Percentiles rank a stretch among this genome's conserved stretches.
phyloP scores from a whole-genome alignment of 75 land plant species.

The Sequoia sempervirens region DNA sequence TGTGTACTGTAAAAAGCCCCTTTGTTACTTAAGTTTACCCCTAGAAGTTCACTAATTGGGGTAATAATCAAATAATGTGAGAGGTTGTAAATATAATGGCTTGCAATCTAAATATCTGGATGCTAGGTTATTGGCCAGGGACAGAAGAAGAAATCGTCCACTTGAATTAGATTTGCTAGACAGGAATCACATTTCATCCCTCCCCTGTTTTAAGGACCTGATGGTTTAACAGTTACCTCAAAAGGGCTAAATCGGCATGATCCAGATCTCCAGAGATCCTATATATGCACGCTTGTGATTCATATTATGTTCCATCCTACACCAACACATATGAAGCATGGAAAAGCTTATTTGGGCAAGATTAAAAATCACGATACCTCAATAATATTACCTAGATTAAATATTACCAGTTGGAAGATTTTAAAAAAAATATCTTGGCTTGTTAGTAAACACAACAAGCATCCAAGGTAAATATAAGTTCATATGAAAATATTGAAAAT shows the following conservation, averaged over 20 bases:
- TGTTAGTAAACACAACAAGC: neutral
- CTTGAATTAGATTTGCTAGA: constrained; percentile 7
- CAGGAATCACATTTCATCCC: constrained; percentile 4
- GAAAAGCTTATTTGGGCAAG: constrained; percentile 11
- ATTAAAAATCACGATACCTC: constrained; percentile 6
- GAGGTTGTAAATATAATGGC: neutral
- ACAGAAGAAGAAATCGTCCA: constrained; percentile 5
- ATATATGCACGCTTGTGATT: constrained; percentile 29
- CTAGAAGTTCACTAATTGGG: neutral
- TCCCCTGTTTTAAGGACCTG: constrained; percentile 7
- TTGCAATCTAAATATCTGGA: neutral
- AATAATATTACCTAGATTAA: constrained; percentile 1
- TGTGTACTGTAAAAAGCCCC: neutral
- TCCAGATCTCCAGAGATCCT: constrained; percentile 32
- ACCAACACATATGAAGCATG: constrained; percentile 25
- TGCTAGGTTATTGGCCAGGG: constrained; percentile 2
- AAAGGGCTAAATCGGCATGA: constrained; percentile 26
- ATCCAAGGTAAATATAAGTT: neutral
- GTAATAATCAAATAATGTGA: neutral
- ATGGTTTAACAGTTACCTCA: constrained; percentile 46
- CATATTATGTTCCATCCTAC: constrained; percentile 35
- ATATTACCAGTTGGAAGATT: neutral
- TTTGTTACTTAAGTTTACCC: neutral
- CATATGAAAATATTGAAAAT: neutral
- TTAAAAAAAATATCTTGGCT: neutral